Base-by-base conservation (phyloP, 2,329 filamentous ascomycete species). In the Arthrobotrys entomopaga region DNA sequence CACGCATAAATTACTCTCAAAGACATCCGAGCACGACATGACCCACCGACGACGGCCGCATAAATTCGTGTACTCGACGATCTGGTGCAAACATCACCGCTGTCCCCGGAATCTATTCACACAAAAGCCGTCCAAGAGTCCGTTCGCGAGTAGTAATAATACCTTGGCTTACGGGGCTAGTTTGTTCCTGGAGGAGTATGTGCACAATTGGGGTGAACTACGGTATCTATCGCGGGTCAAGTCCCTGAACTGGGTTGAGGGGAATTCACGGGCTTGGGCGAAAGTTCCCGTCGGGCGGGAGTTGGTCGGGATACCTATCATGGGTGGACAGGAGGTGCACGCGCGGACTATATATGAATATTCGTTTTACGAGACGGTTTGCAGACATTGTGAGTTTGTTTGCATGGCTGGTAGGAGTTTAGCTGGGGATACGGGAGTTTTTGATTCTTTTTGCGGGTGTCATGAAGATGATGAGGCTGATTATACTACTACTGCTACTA, bases 11-110 rank as follows among this genome's bases (percentile, higher is more conserved):
- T 6, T 49, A 10, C 50, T 64, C 20, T 63, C 65, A 16, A 61
- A 10, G 24, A 56, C 22, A 24, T 20, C 52, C 24, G 19, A 0
- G 20, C 19, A 15, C 3, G 42, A 46, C 6, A 46, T 46, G n/a
- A n/a, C 42, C n/a, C 42, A 46, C 26, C 10, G 8, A 19, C 26
- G 15, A n/a, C n/a, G 29, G 29, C 48, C 34, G 15, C 53, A 22
- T n/a, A 34, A 16, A 8, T 69, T 60, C 16, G 48, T 59, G 10
- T 70, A 70, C 16, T 57, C 58, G 3, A 70, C 65, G 15, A 70
- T 70, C n/a, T 70, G 65, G 65, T 70, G 65, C 15, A 5, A 11
- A 4, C 65, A 70, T 43, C 65, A 70, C 58, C 65, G 65, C 2
- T 70, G 65, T 22, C 65, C 65, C 1, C 40, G 65, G 10, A 26